These are phyloP conservation scores for Saururus chinensis DNA, from an alignment of 164 flowering plant genomes.

Conservation along the genomic window DNA sequence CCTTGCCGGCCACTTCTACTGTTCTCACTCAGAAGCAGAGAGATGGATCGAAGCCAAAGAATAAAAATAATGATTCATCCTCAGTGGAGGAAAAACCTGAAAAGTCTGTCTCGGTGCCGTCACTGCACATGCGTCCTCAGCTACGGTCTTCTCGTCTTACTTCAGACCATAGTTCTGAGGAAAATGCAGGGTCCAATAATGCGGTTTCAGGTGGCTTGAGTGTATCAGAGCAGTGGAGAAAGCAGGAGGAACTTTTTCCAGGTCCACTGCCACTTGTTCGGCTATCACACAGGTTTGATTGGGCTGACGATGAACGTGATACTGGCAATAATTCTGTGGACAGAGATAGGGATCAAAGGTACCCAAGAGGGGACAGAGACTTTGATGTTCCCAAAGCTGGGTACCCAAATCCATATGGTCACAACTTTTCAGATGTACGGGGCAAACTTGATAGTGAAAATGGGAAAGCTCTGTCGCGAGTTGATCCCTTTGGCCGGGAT, in stretches of 20 bases:
- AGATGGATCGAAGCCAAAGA: conserved; percentile 48
- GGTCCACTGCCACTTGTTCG: conserved; percentile 66
- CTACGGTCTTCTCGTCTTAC: conserved; percentile 20
- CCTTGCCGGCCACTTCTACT: conserved; percentile 33
- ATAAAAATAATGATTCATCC: conserved; percentile 21
- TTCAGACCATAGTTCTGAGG: conserved; percentile 17
- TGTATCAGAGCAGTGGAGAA: conserved; percentile 14
- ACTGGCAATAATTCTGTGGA: conserved; percentile 50
- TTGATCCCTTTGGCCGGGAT: conserved; percentile 4
- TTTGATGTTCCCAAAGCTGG: conserved; percentile 56
- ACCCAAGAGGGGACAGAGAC: conserved; percentile 51
- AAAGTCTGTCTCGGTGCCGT: conserved; percentile 14
- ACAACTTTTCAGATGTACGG: conserved; percentile 28
- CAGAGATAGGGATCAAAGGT: conserved; percentile 45
- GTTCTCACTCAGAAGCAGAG: conserved; percentile 47
- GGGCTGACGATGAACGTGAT: conserved; percentile 99
- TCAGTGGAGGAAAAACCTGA: conserved; percentile 23
- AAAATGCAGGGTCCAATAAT: conserved; percentile 18
- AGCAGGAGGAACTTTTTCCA: conserved; percentile 47
- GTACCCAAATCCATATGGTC: conserved; percentile 35
- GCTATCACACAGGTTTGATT: conserved; percentile 72
- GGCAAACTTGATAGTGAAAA: conserved; percentile 38
- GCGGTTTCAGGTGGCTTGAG: conserved; percentile 6
- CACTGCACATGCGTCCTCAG: conserved; percentile 34
- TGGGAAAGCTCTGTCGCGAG: conserved; percentile 36